A percentile compares a stretch with the other conserved stretches of the same genome.
These are phyloP conservation scores for Tephrocybe sp. DNA, from an alignment of 768 basidiomycete genomes.

Conservation along the genomic window DNA sequence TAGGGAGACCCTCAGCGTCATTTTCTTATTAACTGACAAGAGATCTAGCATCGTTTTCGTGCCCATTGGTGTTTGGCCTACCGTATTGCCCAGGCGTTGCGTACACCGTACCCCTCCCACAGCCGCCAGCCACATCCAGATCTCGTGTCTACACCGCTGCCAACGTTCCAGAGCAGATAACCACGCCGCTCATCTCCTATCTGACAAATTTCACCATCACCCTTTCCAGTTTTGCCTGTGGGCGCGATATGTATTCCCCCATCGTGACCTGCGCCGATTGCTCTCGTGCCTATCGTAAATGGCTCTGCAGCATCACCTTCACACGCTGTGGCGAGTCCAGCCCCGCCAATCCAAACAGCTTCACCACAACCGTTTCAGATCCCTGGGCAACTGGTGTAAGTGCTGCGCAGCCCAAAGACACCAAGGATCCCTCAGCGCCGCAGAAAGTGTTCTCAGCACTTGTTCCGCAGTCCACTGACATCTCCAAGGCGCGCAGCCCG, in stretches of 20 bases:
- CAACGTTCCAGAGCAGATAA: constrained; percentile 50
- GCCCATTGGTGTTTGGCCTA: constrained; percentile 67
- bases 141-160: constrained; percentile 45
- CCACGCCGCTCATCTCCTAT: constrained; percentile 51
- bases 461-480: constrained; percentile 38
- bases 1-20: constrained; percentile 25
- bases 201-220: constrained; percentile 75
- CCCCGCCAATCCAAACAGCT: constrained; percentile 29
- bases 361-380: constrained; percentile 30
- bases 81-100: constrained; percentile 73
- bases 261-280: constrained; percentile 78
- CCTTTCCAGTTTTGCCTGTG: constrained; percentile 75
- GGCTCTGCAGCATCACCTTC: constrained; percentile 76
- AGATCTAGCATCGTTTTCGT: constrained; percentile 58
- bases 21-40: not conserved
- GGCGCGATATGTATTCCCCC: constrained; percentile 78
- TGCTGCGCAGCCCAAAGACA: constrained; percentile 23
- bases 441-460: constrained; percentile 50
- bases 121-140: constrained; percentile 36
- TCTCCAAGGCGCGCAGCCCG: constrained; percentile 41
- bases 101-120: constrained; percentile 68
- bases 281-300: constrained; percentile 66
- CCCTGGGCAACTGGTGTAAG: constrained; percentile 32
- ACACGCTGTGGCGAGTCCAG: constrained; percentile 70
- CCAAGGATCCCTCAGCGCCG: constrained; percentile 15